Evolutionary conservation across 176 grass and related monocot genomes (phyloP), one percentile per base, ranked within the genome.

Genomic region (Raddia guianensis): DNA sequence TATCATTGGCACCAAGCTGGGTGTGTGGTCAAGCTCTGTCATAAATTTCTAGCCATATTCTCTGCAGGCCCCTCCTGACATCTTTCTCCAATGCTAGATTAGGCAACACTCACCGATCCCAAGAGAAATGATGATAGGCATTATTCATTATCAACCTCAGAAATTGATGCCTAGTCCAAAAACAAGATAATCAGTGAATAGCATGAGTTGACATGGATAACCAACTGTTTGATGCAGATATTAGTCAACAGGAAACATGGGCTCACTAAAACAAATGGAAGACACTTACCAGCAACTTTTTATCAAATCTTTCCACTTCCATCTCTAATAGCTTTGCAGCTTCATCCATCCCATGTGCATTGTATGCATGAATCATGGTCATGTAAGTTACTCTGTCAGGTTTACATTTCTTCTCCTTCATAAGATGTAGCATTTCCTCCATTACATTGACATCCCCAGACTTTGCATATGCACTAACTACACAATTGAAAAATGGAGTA

Each of bases 401-500:
- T 27, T 85, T 89, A 63, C 84, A 94, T 57, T 80, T 81, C 78
- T 98, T 94, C n/a, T 98, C 87, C 84, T 94, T 94, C 92, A 94
- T 92, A 75, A 94, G 83, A 63, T 59, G 55, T 12, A 91, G 82
- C 84, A 94, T 93, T 54, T 94, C 95, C 86, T 94, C 92, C 95
- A 94, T 98, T 75, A 94, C 91, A 79, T 86, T 89, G 75, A 87
- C 70, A 68, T 94, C 88, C 56, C 92, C 86, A 81, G 71, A 85
- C 62, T 87, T 86, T 0, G 88, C 92, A 64, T 92, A 94, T 67
- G 92, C 92, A 68, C 73, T 85, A 37, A 98, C 89, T 61, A 93
- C 87, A 47, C 92, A 92, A 52, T 98, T 98, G 58, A 94, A 98
- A 86, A 98, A 98, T 49, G 90, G 87, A 42, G 92, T 79, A 81